Base-by-base conservation (phyloP, 176 grass and related monocot species). In the Urochloa ruziziensis region DNA sequence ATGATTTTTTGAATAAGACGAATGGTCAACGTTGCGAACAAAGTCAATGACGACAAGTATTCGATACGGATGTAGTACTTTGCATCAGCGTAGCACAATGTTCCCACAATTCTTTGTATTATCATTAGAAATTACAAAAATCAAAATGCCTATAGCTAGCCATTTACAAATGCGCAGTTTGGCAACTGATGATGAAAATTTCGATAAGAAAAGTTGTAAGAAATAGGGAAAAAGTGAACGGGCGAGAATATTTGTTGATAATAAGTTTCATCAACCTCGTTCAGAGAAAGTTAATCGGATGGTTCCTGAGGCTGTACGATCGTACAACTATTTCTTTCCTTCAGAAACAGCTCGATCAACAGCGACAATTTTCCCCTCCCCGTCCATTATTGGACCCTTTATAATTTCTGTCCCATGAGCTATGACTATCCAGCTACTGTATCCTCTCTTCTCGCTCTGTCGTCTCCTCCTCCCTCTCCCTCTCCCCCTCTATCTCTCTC, bases 361-460 rank as follows among this genome's bases (percentile, higher is more conserved):
- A 84, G 28, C 67, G 73, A 82, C 79, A 32, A 78, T 86, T 82
- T 80, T 73, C 52, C 73, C 47, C 46, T 78, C 76, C 47, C 58
- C 36, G 56, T 78, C 37, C 66, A 86, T 83, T 83, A 86, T 90
- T 83, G 79, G 58, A 51, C 47, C 79, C 58, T 51, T 62, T 40
- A 40, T 78, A 57, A 57, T 59, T 58, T 84, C 46, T 74, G 73
- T 58, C 73, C 73, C 68, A 73, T 74, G 72, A 73, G 74, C 67
- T 28, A 73, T 84, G 82, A 84, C 83, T 25, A 67, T 75, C 65
- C 73, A 65, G 19, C 56, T 34, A 76, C 47, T 73, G 72, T 65
- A 35, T 81, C 42, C 35, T 27, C 10, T 46, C 53, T 29, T 15
- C 36, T 35, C 69, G 21, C 73, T 43, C 53, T 44, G 57, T 33